Evolutionary conservation across 371 early-diverging fungal species (phyloP).

Genomic region (Haplosporangium sp.): DNA sequence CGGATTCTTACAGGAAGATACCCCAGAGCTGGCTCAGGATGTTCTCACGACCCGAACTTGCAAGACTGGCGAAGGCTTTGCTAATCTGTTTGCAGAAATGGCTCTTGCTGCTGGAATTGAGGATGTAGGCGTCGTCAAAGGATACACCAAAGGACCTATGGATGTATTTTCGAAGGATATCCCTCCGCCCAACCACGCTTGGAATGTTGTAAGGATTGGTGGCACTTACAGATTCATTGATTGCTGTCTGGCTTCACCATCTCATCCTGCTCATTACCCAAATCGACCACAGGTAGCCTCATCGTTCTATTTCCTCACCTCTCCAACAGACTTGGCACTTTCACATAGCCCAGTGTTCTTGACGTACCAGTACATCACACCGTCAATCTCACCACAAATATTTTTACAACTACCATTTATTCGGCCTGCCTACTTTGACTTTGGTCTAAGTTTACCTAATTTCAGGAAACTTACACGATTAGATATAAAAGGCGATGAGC

Average conservation of each 20-base stretch:
- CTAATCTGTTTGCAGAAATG: slow-evolving; percentile 69
- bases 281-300: slow-evolving; percentile 36
- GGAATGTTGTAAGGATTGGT: slow-evolving; percentile 72
- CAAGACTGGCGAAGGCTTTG: slow-evolving; percentile 66
- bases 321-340: slow-evolving; percentile 42
- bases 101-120: slow-evolving; percentile 65
- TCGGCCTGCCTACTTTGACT: slow-evolving; percentile 53
- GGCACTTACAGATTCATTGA: slow-evolving; percentile 73
- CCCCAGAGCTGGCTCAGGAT: slow-evolving; percentile 57
- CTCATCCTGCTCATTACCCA: slow-evolving; percentile 47
- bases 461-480: slow-evolving; percentile 40
- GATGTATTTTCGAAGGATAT: slow-evolving; percentile 52
- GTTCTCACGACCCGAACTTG: slow-evolving; percentile 60
- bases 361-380: slow-evolving; percentile 52
- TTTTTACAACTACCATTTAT: slow-evolving; percentile 53
- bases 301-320: slow-evolving; percentile 54
- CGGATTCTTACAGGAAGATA: slow-evolving; percentile 40
- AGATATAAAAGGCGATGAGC: slow-evolving; percentile 48
- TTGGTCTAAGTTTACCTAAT: slow-evolving; percentile 44
- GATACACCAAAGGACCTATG: slow-evolving; percentile 64
- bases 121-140: slow-evolving; percentile 66
- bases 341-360: slow-evolving; percentile 48
- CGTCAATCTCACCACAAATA: slow-evolving; percentile 37
- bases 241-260: slow-evolving; percentile 68
- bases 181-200: slow-evolving; percentile 66